Evolutionary conservation across 805 yeast species (phyloP), one percentile per base, ranked within the genome.

Genomic region (Groenewaldozyma salmanticensis): DNA sequence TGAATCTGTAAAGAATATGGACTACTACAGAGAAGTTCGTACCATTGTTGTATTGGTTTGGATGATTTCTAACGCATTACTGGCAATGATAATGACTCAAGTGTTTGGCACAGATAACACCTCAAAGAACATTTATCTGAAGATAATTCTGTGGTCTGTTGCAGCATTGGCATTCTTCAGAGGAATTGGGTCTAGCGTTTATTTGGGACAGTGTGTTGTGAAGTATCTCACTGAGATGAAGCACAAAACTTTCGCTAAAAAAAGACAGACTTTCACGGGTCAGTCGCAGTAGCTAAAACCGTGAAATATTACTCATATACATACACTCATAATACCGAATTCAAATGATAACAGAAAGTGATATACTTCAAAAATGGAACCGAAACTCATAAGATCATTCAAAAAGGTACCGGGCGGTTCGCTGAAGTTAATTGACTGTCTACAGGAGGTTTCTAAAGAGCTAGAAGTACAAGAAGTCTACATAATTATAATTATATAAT

Each of bases 11-110:
- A 44, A 55, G 29, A 54, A 55, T 31, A 86, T 84, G 51, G 98
- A 92, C 59, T 90, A 92, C 59, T 94, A 92, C 57, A 77, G 95
- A 57, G 95, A 90, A 58, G 81, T 92, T 18, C 78, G 99, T 65
- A 85, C 98, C 1, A 74, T 92, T 50, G 96, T 92, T 39, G 98
- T 92, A n/a, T 72, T 92, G 54, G 64, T 77, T n/a, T 92, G 98
- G 98, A 74, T 92, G 71, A 69, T 88, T 37, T 68, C 82, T 21
- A 92, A 92, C 59, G 65, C 86, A 54, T 65, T 88, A 19, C 68
- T 92, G 51, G 79, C 86, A 35, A 81, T 90, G 88, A 76, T 92
- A 5, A 80, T 92, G 61, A 74, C 88, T 13, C 94, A 90, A 61
- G 80, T 87, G 16, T 88, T 79, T 54, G 66, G 71, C 5, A 74